phyloP scores from a whole-genome alignment of 352 stramenopile genomes.

The Stramenopiles sp. region DNA sequence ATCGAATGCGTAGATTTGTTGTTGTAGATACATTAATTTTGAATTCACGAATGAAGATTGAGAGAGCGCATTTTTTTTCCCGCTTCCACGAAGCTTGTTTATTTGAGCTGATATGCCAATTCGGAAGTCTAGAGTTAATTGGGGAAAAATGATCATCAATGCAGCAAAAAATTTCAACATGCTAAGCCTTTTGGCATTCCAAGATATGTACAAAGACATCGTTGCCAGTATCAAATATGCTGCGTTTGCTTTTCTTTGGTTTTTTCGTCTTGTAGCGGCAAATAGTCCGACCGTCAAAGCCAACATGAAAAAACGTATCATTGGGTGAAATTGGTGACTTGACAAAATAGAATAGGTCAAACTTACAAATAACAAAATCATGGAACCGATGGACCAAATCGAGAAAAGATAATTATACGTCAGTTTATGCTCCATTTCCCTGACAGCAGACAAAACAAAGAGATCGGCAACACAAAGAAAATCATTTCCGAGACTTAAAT shows the following conservation, averaged over 20 bases:
- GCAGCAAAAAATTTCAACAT: conserved; percentile 1
- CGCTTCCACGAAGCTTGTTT: not conserved
- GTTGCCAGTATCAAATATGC: not conserved
- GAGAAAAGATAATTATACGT: conserved; percentile 1
- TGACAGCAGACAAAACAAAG: not conserved
- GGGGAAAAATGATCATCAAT: conserved; percentile 1
- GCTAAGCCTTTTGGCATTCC: not conserved
- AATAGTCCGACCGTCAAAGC: not conserved
- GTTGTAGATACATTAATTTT: not conserved
- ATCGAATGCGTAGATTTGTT: not conserved
- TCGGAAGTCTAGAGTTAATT: not conserved
- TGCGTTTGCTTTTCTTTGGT: not conserved
- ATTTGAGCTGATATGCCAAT: not conserved
- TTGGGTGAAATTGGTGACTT: not conserved
- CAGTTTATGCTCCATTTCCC: conserved; percentile 2
- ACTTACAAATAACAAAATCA: not conserved
- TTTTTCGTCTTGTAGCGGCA: not conserved
- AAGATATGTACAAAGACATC: not conserved
- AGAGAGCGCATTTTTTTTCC: not conserved
- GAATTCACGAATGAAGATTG: not conserved
- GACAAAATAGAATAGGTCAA: not conserved
- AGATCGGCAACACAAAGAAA: not conserved
- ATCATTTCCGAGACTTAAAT: not conserved
- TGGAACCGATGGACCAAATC: not conserved
- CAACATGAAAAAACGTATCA: not conserved